Evolutionary conservation across 1,139 yeast genomes (phyloP).

Genomic region (Ashbya aceris): DNA sequence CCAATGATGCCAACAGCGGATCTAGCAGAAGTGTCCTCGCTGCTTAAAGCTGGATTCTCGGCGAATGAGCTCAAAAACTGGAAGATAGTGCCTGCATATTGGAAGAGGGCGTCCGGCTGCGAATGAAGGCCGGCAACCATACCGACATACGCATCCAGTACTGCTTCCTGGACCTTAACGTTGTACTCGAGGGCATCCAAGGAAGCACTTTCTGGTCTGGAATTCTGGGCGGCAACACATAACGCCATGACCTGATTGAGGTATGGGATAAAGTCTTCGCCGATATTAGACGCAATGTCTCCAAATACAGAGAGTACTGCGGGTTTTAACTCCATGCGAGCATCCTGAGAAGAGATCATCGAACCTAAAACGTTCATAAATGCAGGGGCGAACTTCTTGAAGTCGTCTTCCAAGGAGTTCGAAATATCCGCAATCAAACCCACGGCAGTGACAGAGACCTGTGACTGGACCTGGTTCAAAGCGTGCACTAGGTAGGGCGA

Average conservation of each 20-base stretch:
- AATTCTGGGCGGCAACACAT: conserved; percentile 37
- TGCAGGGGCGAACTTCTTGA: conserved; percentile 66
- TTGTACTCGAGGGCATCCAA: conserved; percentile 73
- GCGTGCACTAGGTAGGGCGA: conserved; percentile 75
- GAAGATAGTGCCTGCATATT: conserved; percentile 62
- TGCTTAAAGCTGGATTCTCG: conserved; percentile 48
- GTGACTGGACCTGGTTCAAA: conserved; percentile 70
- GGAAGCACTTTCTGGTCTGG: conserved; percentile 45
- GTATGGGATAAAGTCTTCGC: conserved; percentile 64
- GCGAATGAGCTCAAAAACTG: conserved; percentile 55
- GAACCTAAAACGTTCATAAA: conserved; percentile 77
- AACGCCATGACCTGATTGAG: conserved; percentile 66
- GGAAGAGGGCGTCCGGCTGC: conserved; percentile 54
- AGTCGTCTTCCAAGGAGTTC: conserved; percentile 72
- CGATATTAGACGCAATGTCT: conserved; percentile 86
- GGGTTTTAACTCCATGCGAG: conserved; percentile 76
- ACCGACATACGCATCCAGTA: conserved; percentile 91
- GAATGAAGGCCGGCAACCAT: conserved; percentile 79
- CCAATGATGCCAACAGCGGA: conserved; percentile 85
- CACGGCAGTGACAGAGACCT: conserved; percentile 79
- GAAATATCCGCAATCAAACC: conserved; percentile 95
- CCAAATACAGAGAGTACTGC: conserved; percentile 92
- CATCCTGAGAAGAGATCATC: conserved; percentile 53
- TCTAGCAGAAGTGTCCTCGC: conserved; percentile 59
- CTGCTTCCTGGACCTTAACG: conserved; percentile 67